Evolutionary conservation across 768 basidiomycete genomes (phyloP), one percentile per base, ranked within the genome.

Genomic region (Cubamyces lactineus): DNA sequence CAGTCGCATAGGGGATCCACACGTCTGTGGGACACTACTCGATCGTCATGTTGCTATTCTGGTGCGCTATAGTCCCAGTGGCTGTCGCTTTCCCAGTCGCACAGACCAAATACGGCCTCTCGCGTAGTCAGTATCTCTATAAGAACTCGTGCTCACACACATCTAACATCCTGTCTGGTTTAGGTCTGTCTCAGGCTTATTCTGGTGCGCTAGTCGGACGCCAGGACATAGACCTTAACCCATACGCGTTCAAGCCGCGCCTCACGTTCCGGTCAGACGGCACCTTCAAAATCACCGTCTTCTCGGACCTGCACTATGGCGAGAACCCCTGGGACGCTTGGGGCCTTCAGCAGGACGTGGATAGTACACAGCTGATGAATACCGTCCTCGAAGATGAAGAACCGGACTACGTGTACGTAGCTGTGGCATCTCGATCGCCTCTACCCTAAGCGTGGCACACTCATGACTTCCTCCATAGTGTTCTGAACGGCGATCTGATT

Each of bases 231-330:
- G 59, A 59, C 21, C 70, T 78, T 12, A 65, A 82, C 46, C 82
- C 80, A 0, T 83, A 82, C 66, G 74, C 80, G 0, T 58, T 70
- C 55, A 81, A 83, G 61, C 80, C 80, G 15, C 81, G 82, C 13
- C 63, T 91, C 16, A 79, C 77, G 1, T 91, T 91, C 72, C 76
- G 77, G 8, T 30, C 70, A 0, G 81, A 88, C 69, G 86, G 84
- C 2, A 83, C 83, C 1, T 88, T 92, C 79, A 90, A 88, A 72
- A 66, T 92, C 48, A 87, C 84, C 15, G 79, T 90, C 6, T 89
- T 91, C 71, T 88, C 87, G 7, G 90, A 92, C 66, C 72, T 91
- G 30, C 89, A 91, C 69, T 90, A 81, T 62, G 89, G 90, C 26
- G 89, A 91, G 73, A 86, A 89, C 66, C 86, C 88, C 8, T 87